Evolutionary conservation across 148 eudicot species (phyloP).

Genomic region (Cornus florida): DNA sequence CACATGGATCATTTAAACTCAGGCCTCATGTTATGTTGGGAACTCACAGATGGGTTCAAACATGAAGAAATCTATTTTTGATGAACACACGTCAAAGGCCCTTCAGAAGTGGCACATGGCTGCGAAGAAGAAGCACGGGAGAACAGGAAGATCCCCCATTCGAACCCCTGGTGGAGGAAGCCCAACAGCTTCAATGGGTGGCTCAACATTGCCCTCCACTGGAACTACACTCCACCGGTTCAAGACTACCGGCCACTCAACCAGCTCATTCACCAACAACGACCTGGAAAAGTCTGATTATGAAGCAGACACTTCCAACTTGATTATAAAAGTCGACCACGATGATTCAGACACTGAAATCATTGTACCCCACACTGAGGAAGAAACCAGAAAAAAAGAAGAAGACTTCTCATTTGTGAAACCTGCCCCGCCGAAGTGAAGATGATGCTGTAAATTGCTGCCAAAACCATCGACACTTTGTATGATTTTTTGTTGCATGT

Average conservation of each 20-base stretch:
- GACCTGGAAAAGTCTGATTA: slow-evolving; percentile 18
- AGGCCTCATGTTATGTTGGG: slow-evolving; percentile 15
- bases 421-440: slow-evolving; percentile 12
- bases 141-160: slow-evolving; percentile 34
- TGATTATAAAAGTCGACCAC: slow-evolving; percentile 39
- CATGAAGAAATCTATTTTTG: slow-evolving; percentile 83
- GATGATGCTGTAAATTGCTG: not conserved
- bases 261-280: slow-evolving; percentile 19
- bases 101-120: slow-evolving; percentile 72
- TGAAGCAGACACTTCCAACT: slow-evolving; percentile 33
- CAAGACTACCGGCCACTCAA: slow-evolving; percentile 62
- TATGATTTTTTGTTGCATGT: not conserved
- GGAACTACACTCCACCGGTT: slow-evolving; percentile 54
- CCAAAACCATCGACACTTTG: not conserved
- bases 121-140: slow-evolving; percentile 59
- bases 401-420: slow-evolving; percentile 34
- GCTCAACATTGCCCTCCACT: slow-evolving; percentile 25
- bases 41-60: slow-evolving; percentile 83
- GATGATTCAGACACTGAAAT: slow-evolving; percentile 30
- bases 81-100: slow-evolving; percentile 85
- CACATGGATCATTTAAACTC: no score
- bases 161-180: slow-evolving; percentile 28
- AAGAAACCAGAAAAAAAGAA: not conserved
- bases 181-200: slow-evolving; percentile 26
- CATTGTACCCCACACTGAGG: not conserved